Base-by-base conservation (phyloP, 495 filamentous ascomycete genomes). In the Achaetomiella virescens region DNA sequence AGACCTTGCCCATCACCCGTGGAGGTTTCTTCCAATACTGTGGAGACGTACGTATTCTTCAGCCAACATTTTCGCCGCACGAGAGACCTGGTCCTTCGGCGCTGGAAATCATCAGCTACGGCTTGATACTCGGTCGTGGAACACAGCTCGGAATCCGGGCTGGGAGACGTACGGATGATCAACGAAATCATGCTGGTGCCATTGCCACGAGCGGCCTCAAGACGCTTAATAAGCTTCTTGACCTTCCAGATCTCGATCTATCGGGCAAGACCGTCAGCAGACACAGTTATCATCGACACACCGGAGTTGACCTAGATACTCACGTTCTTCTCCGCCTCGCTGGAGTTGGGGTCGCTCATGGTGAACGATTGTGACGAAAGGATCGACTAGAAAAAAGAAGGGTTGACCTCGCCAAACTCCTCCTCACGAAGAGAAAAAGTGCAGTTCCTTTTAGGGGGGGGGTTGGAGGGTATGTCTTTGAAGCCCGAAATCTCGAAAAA, bases 181-280 rank as follows among this genome's bases (percentile, higher is more conserved):
- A 98, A 82, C 33, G 92, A 97, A 70, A 98, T 98, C 93, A 97
- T 97, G 72, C 85, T 89, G 56, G 91, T 97, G 75, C 91, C 91
- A 79, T 97, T 97, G 70, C 91, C 91, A 63, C 91, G 77, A 44
- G 91, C 91, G 52, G 88, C 86, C 72, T 96, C 92, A 62, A 96
- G 86, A 52, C 91, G 86, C 77, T 96, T 96, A 74, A 96, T 93
- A 61, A 96, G 76, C 77, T 98, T 97, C 81, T 98, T 98, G 58
- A 98, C 81, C 75, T 85, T 85, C 82, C 82, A 85, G 74, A 84
- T 89, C 80, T 90, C 86, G 65, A 85, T 85, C 76, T 78, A 59
- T 55, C 25, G 52, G 43, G 17, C 27, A 20, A 42, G 59, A 52
- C 35, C 24, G 51, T 63, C 59, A 65, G 63, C 60, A 14, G n/a